A percentile compares a stretch with the other conserved stretches of the same genome.
Evolutionary conservation across 2,329 filamentous ascomycete genomes (phyloP).

Genomic region (Chalaropsis thielavioides): DNA sequence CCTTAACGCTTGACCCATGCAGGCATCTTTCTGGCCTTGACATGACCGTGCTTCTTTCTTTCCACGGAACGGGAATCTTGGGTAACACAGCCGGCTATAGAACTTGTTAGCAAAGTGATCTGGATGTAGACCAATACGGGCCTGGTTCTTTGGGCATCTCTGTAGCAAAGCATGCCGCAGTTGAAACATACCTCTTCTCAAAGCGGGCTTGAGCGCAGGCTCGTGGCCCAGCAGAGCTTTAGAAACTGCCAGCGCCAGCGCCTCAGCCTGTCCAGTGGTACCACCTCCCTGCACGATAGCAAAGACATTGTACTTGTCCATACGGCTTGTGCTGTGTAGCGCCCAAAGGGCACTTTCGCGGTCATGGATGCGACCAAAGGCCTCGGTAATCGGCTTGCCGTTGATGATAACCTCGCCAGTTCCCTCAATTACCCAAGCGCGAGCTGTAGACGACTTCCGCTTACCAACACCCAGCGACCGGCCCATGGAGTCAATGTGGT

Average conservation of each 20-base stretch:
- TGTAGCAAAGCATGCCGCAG: background rate
- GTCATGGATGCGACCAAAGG: conserved; percentile 80
- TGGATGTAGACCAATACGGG: conserved; percentile 10
- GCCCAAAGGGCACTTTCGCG: conserved; percentile 90
- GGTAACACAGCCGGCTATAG: conserved; percentile 75
- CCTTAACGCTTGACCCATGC: conserved; percentile 80
- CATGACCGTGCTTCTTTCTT: conserved; percentile 90
- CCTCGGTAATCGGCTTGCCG: conserved; percentile 66
- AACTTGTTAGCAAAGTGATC: conserved; percentile 29
- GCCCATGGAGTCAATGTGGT: conserved; percentile 58
- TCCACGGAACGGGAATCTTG: conserved; percentile 85
- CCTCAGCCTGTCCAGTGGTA: conserved; percentile 89
- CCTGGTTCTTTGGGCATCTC: conserved; percentile 2
- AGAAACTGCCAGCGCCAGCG: conserved; percentile 75
- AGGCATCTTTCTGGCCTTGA: conserved; percentile 97
- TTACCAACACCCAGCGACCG: conserved; percentile 67
- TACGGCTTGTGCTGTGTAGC: conserved; percentile 61
- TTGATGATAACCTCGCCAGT: conserved; percentile 84
- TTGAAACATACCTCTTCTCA: conserved; percentile 67
- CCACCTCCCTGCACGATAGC: conserved; percentile 73
- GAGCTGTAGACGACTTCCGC: conserved; percentile 75
- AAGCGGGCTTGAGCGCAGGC: conserved; percentile 71
- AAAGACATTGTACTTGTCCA: conserved; percentile 98
- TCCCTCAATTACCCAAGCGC: conserved; percentile 81
- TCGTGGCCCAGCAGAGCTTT: conserved; percentile 85